phyloP scores from a whole-genome alignment of 2,329 filamentous ascomycete genomes.

The Fusarium irregulare region DNA sequence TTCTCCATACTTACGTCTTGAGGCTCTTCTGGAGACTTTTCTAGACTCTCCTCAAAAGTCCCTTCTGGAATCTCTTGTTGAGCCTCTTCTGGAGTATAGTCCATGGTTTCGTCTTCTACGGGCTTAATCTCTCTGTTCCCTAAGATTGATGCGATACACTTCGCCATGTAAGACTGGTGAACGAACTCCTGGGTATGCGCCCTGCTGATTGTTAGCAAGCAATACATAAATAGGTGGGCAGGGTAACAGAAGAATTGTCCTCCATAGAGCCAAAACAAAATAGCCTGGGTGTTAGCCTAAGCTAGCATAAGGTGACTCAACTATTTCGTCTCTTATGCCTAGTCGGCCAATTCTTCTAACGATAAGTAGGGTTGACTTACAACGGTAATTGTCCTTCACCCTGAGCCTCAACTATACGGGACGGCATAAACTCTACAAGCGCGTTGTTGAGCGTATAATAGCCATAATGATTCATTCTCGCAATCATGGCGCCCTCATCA shows the following conservation, averaged over 20 bases:
- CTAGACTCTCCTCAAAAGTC: no score
- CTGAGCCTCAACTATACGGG: no score
- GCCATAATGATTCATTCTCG: no score
- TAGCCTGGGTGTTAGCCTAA: neutral
- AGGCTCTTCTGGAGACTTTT: no score
- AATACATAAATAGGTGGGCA: neutral
- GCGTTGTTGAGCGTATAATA: neutral
- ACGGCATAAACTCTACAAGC: slow-evolving; percentile 2
- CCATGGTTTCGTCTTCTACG: neutral
- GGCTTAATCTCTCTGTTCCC: neutral
- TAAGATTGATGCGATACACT: neutral
- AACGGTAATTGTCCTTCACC: neutral
- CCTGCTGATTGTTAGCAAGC: neutral
- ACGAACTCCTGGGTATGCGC: neutral
- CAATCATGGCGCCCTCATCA: slow-evolving; percentile 1
- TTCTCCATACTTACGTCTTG: no score
- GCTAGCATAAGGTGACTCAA: neutral
- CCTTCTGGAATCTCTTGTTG: no score
- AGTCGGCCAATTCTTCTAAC: neutral
- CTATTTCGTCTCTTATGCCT: neutral
- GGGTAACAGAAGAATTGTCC: neutral
- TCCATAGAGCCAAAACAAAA: neutral
- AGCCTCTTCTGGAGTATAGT: neutral
- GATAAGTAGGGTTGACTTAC: neutral
- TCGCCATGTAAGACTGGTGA: neutral